Conservation (phyloP, 805 yeast genomes). For the Pichia heedii region DNA sequence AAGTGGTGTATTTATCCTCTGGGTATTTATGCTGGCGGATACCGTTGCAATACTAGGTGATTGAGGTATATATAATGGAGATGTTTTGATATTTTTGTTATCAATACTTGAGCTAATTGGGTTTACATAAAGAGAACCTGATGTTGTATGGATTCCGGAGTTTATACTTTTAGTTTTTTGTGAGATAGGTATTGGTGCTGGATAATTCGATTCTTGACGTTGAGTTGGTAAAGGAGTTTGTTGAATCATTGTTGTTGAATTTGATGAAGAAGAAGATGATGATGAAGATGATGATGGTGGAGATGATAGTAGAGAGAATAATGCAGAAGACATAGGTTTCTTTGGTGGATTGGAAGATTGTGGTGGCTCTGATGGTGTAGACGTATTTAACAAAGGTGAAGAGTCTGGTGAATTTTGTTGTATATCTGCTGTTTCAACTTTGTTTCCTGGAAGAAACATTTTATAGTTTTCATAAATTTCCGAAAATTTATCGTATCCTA, state of each 20-base stretch:
- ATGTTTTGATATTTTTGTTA: not conserved
- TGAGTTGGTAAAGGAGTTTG: not conserved
- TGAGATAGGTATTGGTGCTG: not conserved
- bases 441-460: not conserved
- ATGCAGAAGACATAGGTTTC: no score
- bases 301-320: no score
- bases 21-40: conserved; percentile 13
- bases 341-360: not conserved
- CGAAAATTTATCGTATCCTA: conserved; percentile 29
- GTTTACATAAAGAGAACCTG: not conserved
- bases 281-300: not conserved
- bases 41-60: conserved; percentile 11
- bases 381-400: no score
- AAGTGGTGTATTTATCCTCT: conserved; percentile 15
- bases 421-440: not conserved
- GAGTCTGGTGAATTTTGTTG: no score
- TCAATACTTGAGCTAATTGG: not conserved
- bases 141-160: not conserved
- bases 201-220: not conserved
- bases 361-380: no score
- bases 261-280: not conserved
- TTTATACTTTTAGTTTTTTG: not conserved
- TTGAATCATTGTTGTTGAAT: no score
- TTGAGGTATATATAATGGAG: conserved; percentile 3
- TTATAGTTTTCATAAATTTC: conserved; percentile 7